Evolutionary conservation across 257 asterid genomes (phyloP).

Genomic region (Lithospermum erythrorhizon): DNA sequence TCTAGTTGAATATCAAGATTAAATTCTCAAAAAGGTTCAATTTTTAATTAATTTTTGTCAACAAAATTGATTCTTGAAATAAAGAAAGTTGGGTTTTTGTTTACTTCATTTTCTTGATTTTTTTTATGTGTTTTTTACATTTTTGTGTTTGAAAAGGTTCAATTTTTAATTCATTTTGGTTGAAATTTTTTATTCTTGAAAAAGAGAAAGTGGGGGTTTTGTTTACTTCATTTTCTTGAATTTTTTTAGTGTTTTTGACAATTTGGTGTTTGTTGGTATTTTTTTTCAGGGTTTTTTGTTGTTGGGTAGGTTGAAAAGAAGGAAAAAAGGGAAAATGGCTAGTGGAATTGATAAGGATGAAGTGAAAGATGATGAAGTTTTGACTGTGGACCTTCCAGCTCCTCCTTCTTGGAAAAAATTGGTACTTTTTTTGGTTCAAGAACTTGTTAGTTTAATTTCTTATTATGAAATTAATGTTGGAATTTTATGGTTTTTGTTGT

Average conservation of each 20-base stretch:
- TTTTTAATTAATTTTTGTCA: too few relatives aligned
- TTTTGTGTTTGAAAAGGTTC: slow-evolving; percentile 3
- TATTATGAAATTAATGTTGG: neutral
- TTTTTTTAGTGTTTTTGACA: too few relatives aligned
- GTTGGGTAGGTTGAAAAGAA: slow-evolving; percentile 1
- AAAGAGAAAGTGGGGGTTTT: slow-evolving; percentile 29
- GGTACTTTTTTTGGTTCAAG: slow-evolving; percentile 13
- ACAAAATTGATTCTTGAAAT: too few relatives aligned
- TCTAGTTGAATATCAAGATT: neutral
- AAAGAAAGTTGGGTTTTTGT: slow-evolving; percentile 29
- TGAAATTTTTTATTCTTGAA: too few relatives aligned
- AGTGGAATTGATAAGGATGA: slow-evolving; percentile 16
- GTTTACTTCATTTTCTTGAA: neutral
- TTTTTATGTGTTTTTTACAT: too few relatives aligned
- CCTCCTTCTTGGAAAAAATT: slow-evolving; percentile 42
- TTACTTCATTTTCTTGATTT: neutral
- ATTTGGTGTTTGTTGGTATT: slow-evolving; percentile 6
- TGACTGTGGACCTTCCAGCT: slow-evolving; percentile 32
- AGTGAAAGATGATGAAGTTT: neutral
- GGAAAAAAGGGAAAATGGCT: slow-evolving; percentile 16
- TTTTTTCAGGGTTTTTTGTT: slow-evolving; percentile 10
- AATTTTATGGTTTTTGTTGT: neutral
- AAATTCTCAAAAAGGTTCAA: slow-evolving; percentile 9
- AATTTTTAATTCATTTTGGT: too few relatives aligned
- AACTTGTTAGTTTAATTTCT: too few relatives aligned